Evolutionary conservation across 1,284 basidiomycete species (phyloP).

Genomic region (Ustilago shanxiensis): DNA sequence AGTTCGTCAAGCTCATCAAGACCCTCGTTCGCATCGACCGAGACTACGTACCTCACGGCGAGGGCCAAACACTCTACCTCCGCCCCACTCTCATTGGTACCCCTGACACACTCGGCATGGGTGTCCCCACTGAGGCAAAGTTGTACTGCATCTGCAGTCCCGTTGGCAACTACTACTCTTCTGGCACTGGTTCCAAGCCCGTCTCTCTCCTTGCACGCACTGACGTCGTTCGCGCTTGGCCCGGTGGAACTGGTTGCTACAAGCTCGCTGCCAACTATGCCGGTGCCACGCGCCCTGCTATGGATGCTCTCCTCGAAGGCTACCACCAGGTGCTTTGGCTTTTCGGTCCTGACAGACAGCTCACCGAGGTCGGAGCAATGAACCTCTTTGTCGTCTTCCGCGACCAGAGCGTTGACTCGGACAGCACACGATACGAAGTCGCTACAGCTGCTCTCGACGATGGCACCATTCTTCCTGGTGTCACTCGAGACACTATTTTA

Average conservation of each 20-base stretch:
- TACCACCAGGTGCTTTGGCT: constrained; percentile 57
- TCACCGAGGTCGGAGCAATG: constrained; percentile 60
- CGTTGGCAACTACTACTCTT: constrained; percentile 58
- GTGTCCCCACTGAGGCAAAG: constrained; percentile 50
- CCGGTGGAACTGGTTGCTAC: constrained; percentile 91
- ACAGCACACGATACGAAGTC: constrained; percentile 33
- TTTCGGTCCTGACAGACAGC: constrained; percentile 47
- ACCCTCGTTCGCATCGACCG: constrained; percentile 47
- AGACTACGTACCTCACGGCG: constrained; percentile 46
- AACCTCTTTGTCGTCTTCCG: constrained; percentile 59
- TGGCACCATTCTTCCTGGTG: constrained; percentile 93
- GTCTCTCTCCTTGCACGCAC: constrained; percentile 48
- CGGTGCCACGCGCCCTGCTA: constrained; percentile 46
- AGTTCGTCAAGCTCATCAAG: constrained; percentile 59
- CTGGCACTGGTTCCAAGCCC: constrained; percentile 52
- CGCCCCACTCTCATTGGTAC: constrained; percentile 58
- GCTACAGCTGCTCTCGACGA: constrained; percentile 73
- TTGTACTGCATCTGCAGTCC: constrained; percentile 61
- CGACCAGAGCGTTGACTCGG: constrained; percentile 31
- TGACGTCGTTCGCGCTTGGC: constrained; percentile 78
- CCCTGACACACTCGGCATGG: constrained; percentile 51
- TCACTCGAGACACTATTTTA: constrained; percentile 88
- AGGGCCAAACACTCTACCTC: constrained; percentile 53
- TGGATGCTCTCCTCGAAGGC: constrained; percentile 47
- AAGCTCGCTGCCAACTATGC: constrained; percentile 85